A percentile compares a stretch with the other conserved stretches of the same genome.
These are phyloP conservation scores for Epichloe gansuensis DNA, from an alignment of 2,329 filamentous ascomycete species.

Conservation along the genomic window DNA sequence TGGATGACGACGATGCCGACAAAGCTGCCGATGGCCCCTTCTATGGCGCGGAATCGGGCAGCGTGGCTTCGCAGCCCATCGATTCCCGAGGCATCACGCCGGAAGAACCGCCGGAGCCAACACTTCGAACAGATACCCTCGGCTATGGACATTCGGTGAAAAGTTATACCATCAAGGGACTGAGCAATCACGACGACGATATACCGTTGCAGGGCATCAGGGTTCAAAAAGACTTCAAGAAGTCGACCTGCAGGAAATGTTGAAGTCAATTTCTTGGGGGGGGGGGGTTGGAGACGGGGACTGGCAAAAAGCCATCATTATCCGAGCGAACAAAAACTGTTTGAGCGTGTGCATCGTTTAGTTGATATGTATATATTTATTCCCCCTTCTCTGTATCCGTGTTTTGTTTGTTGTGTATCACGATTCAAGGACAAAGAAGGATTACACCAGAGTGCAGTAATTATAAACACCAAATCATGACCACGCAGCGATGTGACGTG, in stretches of 20 bases:
- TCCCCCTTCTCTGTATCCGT: no score
- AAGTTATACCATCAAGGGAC: conserved; percentile 17
- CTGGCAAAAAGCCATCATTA: not conserved
- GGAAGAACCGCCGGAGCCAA: conserved; percentile 8
- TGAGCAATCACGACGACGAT: conserved; percentile 21
- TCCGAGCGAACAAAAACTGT: not conserved
- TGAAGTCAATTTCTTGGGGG: not conserved
- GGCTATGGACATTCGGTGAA: conserved; percentile 19
- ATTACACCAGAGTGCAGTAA: no score
- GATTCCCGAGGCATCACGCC: not conserved
- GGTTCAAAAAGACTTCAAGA: conserved; percentile 25
- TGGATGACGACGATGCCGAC: conserved; percentile 5
- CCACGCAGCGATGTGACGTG: no score
- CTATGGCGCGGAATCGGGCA: conserved; percentile 18
- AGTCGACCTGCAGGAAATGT: conserved; percentile 10
- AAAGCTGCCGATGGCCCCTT: conserved; percentile 11
- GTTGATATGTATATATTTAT: no score
- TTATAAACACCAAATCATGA: no score
- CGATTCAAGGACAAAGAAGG: no score
- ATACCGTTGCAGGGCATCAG: conserved; percentile 26
- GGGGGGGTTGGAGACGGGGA: not conserved
- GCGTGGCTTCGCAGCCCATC: conserved; percentile 2
- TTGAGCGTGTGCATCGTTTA: no score
- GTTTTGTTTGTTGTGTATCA: no score
- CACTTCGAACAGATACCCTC: conserved; percentile 20